Base-by-base conservation (phyloP, 2,329 filamentous ascomycete genomes). In the Trichoderma afroharzianum region DNA sequence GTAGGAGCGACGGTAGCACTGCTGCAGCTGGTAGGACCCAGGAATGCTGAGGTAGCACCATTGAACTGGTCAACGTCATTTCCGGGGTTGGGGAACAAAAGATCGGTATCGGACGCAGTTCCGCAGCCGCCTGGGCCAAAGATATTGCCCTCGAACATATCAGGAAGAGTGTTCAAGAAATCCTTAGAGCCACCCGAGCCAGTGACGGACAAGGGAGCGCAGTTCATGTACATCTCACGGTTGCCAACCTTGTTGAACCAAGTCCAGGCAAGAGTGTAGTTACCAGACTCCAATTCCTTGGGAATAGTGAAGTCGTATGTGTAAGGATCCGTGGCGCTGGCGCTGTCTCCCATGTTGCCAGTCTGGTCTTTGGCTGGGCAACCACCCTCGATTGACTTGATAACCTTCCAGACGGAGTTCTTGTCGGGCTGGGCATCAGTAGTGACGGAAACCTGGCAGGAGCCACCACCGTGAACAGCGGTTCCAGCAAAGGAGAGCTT, bases 161-260 rank as follows among this genome's bases (percentile, higher is more conserved):
- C 82, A 0, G 93, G 92, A 89, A 97, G 90, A 0, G 82, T 80
- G 50, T 88, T 79, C 73, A 91, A 87, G 74, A 88, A 88, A 2
- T 84, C 80, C 70, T 88, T 76, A 57, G 81, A 80, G 67, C 87
- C 87, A 0, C 81, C 82, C 0, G 73, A 74, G 9, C 88, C 88
- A 0, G 88, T 88, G 28, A 98, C 85, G 0, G 85, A 87, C 62
- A 97, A 81, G 0, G 93, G 89, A 0, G 92, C 93, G 76, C 95
- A 99, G 87, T 97, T 97, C 94, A 97, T 97, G 86, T 98, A 98
- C 87, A 97, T 94, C 80, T 98, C 96, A 1, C 95, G 91, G 84
- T 97, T 97, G 3, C 96, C 96, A 11, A 97, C 78, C 72, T 92
- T 92, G 85, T 98, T 98, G 82, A 97, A 90, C 96, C 96, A 98